Percentiles rank a stretch among this genome's conserved stretches.
Conservation (phyloP, 2,329 filamentous ascomycete species). For the Teratosphaeria zuluensis region DNA sequence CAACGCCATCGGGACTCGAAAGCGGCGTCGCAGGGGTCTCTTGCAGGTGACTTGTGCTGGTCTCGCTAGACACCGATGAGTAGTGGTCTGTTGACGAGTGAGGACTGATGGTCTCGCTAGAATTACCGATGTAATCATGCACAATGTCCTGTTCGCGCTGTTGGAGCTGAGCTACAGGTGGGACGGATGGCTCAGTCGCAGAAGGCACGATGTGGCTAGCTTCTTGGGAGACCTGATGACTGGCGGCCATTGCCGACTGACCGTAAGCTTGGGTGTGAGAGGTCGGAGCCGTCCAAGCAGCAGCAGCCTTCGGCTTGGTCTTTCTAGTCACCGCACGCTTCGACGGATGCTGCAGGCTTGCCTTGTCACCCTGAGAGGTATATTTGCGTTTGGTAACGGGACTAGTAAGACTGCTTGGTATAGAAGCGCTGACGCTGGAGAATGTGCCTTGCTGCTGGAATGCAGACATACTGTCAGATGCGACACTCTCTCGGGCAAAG, state of each 20-base stretch:
- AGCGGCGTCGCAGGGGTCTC: neutral
- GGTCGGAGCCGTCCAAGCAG: neutral
- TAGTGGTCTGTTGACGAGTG: neutral
- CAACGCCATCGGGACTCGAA: neutral
- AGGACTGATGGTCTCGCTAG: neutral
- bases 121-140: neutral
- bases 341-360: neutral
- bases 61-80: neutral
- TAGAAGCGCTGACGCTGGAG: neutral
- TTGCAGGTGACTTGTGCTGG: neutral
- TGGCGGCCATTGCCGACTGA: neutral
- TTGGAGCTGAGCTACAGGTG: neutral
- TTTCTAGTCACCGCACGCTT: neutral
- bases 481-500: neutral
- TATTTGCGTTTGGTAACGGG: neutral
- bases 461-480: neutral
- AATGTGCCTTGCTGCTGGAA: neutral
- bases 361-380: neutral
- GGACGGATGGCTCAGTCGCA: neutral
- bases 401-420: neutral
- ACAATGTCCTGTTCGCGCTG: neutral
- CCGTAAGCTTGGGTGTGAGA: neutral
- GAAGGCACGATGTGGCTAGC: neutral
- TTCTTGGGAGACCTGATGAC: neutral
- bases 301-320: neutral